Base-by-base conservation (phyloP, 345 rosid species). In the Eucalyptus sideroxylon region DNA sequence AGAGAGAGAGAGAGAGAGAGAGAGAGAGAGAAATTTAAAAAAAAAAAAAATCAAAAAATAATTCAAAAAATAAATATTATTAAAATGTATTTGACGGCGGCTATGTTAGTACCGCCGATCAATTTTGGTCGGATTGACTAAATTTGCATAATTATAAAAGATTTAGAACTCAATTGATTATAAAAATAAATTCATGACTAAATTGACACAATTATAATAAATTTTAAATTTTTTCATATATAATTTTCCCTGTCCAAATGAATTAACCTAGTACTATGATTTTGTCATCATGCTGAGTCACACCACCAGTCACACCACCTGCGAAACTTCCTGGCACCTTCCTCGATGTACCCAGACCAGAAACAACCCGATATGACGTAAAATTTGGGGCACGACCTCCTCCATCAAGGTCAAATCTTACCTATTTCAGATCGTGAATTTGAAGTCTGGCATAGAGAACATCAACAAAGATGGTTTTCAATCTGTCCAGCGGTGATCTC, bases 111-210 rank as follows among this genome's bases (percentile, higher is more conserved):
- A 51, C 0, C 2, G 2, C 2, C 21, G 8, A 17, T 1, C 9
- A 53, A 53, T 53, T 53, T 53, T 53, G 56, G 2, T 53, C 5
- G 10, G 2, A 53, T 53, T 0, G 9, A 7, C 2, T 17, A 19
- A 53, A 53, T 53, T 17, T 0, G 0, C 0, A 7, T 53, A 53
- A 53, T 53, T 3, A 0, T 19, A 7, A 53, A 53, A 53, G 0
- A 0, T 53, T 53, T 1, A 51, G 1, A 16, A 53, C 24, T 53
- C 1, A 19, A 53, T 53, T 53, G 0, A 0, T 19, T 19, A 53
- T 3, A 53, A 51, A 53, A 53, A 19, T 53, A 19, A 53, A 53
- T 19, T 53, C 0, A 53, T 53, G 2, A 19, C 0, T 53, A 0
- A 53, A 53, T 53, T 19, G 10, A 3, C 0, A 53, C 0, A 53